Base-by-base conservation (phyloP, 1,284 basidiomycete genomes). In the Athelia sp. region DNA sequence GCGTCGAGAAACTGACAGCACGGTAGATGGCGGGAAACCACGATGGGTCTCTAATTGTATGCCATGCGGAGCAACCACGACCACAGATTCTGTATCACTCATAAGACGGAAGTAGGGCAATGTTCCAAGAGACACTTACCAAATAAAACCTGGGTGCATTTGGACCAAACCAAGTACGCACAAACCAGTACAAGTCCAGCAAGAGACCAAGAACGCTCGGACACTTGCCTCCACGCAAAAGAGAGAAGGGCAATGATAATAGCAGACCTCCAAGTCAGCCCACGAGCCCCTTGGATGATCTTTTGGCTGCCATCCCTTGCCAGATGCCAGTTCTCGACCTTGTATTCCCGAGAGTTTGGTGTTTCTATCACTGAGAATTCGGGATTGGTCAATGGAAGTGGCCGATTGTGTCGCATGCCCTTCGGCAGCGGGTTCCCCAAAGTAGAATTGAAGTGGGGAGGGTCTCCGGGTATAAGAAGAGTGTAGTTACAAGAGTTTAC, bases 41-140 rank as follows among this genome's bases (percentile, higher is more conserved):
- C 75, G 68, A 60, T 80, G 77, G 0, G 81, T 82, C 64, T 90
- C 84, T 1, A 90, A 62, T 58, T 90, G 87, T 31, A 90, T 67
- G 13, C 88, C 87, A 50, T 84, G 76, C 1, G 73, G 68, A 14
- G 82, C 82, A 43, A 88, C 61, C 19, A 85, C 70, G 35, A 88
- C 62, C 3, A 90, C 67, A 23, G 85, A 87, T 66, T 90, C 88
- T 90, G 50, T 18, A 47, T 43, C 26, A 46, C 45, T 43, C 45
- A 46, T 53, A 42, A 40, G 32, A 47, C 46, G 3, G 48, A 47
- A 36, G 8, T 23, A 29, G 23, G 46, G 11, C 34, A 21, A 14
- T 4, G 17, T 22, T 35, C 17, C 18, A n/a, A 15, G 15, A 35
- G 36, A 49, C 9, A 22, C 65, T 21, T 58, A 82, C 82, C 82